Base-by-base conservation (phyloP, 805 yeast species). In the Suhomyces sp. region DNA sequence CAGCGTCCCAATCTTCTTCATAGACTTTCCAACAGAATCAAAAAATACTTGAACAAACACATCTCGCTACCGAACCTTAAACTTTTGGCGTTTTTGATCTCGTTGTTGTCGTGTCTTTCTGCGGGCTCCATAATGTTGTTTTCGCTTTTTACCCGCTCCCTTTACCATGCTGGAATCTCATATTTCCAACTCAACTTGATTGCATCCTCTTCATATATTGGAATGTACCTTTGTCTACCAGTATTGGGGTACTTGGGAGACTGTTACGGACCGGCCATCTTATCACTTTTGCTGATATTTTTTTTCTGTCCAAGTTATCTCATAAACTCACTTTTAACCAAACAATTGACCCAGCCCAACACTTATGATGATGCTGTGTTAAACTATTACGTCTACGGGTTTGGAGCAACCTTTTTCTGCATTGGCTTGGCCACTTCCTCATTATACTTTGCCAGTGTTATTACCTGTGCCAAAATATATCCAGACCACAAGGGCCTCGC, bases 181-280 rank as follows among this genome's bases (percentile, higher is more conserved):
- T 87, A 87, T 45, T 65, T 85, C 35, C 60, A 69, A 33, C 68
- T 74, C 55, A 93, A 91, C 60, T 58, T 79, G 37, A 78, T 91
- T 9, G 83, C 95, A 4, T 81, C 88, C 19, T 67, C 75, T 16
- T 79, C 86, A 24, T 81, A 84, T 19, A 56, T 84, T 40, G 97
- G 97, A 2, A 78, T 86, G 77, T 93, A 91, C 55, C 56, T 88
- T 34, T 80, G 91, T 7, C 76, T 91, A 5, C 97, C 98, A 0
- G 51, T 82, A 0, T 58, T 88, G 27, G 97, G 97, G 0, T 77
- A 83, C 44, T 60, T 86, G 32, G 88, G 93, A 2, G 96, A 88
- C 54, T 68, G 80, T n/a, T 85, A 83, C 51, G 95, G 96, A 0
- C 88, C 95, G 1, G 83, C 83, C 8, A 53, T 83, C 11, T 56